Base-by-base conservation (phyloP, 1,284 basidiomycete species). In the Coniophora puteana region DNA sequence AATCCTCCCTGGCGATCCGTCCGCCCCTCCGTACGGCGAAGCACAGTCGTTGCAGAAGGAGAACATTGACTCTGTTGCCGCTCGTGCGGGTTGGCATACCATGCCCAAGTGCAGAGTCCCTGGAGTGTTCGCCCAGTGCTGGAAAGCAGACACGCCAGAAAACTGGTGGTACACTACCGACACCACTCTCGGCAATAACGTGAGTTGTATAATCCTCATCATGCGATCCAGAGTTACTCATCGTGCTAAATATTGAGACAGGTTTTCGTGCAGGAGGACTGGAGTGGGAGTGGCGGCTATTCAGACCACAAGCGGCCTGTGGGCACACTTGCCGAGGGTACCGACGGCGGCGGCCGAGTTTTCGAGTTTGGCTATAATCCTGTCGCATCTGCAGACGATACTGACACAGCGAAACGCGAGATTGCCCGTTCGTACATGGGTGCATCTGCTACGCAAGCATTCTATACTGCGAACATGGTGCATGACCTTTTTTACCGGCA, bases 121-220 rank as follows among this genome's bases (percentile, higher is more conserved):
- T 0, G 38, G 23, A 3, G 5, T 26, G n/a, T n/a, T n/a, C n/a
- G n/a, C n/a, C n/a, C n/a, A n/a, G n/a, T n/a, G n/a, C n/a, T n/a
- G n/a, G n/a, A n/a, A n/a, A n/a, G n/a, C n/a, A n/a, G n/a, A n/a
- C n/a, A n/a, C n/a, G n/a, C n/a, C n/a, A n/a, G n/a, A n/a, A n/a
- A n/a, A n/a, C 31, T 69, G 67, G 57, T 80, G 68, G 59, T 66
- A 77, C 48, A 85, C 84, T 55, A 88, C 84, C 38, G 80, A 81
- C 25, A 87, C 82, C 7, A 95, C 92, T 0, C 84, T 80, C 70
- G 93, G 93, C 41, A 95, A 95, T 75, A 95, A 95, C 57, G 88
- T 86, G 40, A n/a, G n/a, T n/a, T n/a, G n/a, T n/a, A n/a, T n/a
- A n/a, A n/a, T n/a, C n/a, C n/a, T n/a, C n/a, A n/a, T n/a, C n/a